Evolutionary conservation across 345 rosid species (phyloP).

Genomic region (Tarenaya hassleriana): DNA sequence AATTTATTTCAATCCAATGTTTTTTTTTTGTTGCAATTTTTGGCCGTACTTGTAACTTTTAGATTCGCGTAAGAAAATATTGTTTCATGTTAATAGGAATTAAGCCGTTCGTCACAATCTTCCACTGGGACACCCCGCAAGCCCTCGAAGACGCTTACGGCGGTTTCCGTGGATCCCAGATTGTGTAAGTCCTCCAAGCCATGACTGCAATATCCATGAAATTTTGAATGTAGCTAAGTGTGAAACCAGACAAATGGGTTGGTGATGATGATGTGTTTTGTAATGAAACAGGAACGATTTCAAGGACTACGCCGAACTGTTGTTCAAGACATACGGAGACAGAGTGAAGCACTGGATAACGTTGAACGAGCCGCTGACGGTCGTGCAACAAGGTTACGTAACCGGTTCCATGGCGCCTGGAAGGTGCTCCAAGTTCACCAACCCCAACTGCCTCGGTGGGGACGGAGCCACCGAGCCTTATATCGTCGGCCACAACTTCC

Average conservation of each 20-base stretch:
- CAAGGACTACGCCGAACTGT: conserved; percentile 36
- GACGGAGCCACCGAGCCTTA: conserved; percentile 34
- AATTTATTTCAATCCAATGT: neutral
- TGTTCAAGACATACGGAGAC: conserved; percentile 39
- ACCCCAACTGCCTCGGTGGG: conserved; percentile 23
- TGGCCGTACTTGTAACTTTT: neutral
- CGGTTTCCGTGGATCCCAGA: conserved; percentile 32
- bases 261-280: neutral
- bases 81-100: conserved; percentile 22
- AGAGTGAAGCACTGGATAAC: conserved; percentile 47
- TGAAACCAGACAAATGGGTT: too few species aligned
- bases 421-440: conserved; percentile 32
- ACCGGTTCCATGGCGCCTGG: conserved; percentile 29
- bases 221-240: too few species aligned
- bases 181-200: conserved; percentile 34
- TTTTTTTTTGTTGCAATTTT: neutral
- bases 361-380: conserved; percentile 37
- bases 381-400: conserved; percentile 26
- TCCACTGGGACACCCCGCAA: too few species aligned
- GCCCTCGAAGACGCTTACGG: conserved; percentile 46
- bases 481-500: conserved; percentile 31
- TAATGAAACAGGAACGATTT: conserved; percentile 36
- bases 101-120: conserved; percentile 33
- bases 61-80: neutral
- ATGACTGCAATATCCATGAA: too few species aligned